Conservation (phyloP, 176 grass and related monocot species). For the Oryza glumipatula region DNA sequence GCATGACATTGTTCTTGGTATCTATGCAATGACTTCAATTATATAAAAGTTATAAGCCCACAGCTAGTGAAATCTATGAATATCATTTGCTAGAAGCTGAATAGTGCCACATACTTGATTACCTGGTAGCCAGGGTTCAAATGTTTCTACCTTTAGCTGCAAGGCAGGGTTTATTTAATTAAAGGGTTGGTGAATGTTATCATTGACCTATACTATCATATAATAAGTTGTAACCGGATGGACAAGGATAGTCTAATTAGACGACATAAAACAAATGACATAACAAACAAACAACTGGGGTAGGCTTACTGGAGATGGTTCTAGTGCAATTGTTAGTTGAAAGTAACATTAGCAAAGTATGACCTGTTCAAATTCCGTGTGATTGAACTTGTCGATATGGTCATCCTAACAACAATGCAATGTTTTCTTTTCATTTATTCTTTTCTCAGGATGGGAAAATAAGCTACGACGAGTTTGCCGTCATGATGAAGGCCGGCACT, state of each 20-base stretch:
- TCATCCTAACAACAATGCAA: conserved; percentile 18
- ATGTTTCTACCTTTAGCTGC: conserved; percentile 5
- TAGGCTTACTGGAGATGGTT: background rate
- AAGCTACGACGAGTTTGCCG: conserved; percentile 71
- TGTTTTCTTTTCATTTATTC: conserved; percentile 9
- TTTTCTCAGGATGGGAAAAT: conserved; percentile 75
- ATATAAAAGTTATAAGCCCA: background rate
- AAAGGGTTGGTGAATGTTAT: background rate
- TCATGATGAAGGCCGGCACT: conserved; percentile 91
- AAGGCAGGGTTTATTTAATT: conserved; percentile 19
- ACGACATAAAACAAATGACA: conserved; percentile 1
- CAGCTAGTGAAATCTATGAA: background rate
- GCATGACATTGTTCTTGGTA: background rate
- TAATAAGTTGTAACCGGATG: background rate
- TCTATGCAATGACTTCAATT: conserved; percentile 5
- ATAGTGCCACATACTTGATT: background rate
- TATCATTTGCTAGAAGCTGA: conserved; percentile 36
- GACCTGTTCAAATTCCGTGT: conserved; percentile 15
- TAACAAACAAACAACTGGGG: background rate
- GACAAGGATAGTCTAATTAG: background rate
- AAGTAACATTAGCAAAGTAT: background rate
- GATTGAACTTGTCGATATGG: background rate
- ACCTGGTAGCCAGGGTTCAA: conserved; percentile 11
- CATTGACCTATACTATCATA: background rate
- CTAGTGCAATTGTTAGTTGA: conserved; percentile 14